Percentiles rank a stretch among this genome's conserved stretches.
These are phyloP conservation scores for Myotisia sp. DNA, from an alignment of 2,329 filamentous ascomycete genomes.

Conservation along the genomic window DNA sequence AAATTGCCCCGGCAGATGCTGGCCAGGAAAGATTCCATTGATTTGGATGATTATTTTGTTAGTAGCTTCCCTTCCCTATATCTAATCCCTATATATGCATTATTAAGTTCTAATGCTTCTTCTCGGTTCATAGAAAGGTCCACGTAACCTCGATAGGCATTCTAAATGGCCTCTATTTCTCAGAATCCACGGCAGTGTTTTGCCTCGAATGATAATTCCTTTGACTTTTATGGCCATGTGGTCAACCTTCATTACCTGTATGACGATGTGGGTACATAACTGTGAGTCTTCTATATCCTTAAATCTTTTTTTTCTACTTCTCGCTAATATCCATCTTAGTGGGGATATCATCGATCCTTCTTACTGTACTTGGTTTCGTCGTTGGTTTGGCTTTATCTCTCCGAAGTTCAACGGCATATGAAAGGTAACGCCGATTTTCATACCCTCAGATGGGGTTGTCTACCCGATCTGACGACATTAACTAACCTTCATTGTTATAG, in stretches of 20 bases:
- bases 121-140: constrained; percentile 22
- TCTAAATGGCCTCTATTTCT: constrained; percentile 65
- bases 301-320: constrained; percentile 1
- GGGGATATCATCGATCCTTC: constrained; percentile 46
- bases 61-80: constrained; percentile 12
- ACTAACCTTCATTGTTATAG: constrained; percentile 10
- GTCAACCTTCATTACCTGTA: constrained; percentile 50
- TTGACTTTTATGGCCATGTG: constrained; percentile 48
- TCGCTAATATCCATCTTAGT: constrained; percentile 20
- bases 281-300: constrained; percentile 19
- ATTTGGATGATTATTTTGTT: constrained; percentile 50
- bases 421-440: constrained; percentile 34
- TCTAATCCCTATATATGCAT: constrained; percentile 4
- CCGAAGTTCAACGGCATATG: constrained; percentile 62
- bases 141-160: constrained; percentile 56
- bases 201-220: constrained; percentile 60
- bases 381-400: constrained; percentile 67
- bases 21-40: constrained; percentile 21
- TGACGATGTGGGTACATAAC: constrained; percentile 35
- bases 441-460: not conserved
- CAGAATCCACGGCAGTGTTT: constrained; percentile 59
- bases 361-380: constrained; percentile 69
- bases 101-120: constrained; percentile 1
- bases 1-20: constrained; percentile 11
- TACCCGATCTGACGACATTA: no score